Percentiles rank a stretch among this genome's conserved stretches.
Conservation (phyloP, 2,329 filamentous ascomycete species). For the Chaetothyriales sp. region DNA sequence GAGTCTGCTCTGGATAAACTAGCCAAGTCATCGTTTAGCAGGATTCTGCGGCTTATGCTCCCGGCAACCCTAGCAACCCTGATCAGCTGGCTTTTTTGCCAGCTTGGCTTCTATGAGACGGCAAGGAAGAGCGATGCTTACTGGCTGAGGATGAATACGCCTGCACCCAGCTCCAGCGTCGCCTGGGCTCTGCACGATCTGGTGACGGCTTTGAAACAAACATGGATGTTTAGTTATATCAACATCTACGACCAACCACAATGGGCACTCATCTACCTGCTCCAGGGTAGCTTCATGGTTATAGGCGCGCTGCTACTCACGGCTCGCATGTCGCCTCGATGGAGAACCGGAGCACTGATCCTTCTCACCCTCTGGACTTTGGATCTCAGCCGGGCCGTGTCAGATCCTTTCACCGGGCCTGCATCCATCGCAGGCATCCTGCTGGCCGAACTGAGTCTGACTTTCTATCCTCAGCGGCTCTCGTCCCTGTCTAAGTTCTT, state of each 20-base stretch:
- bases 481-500: slow-evolving; percentile 33
- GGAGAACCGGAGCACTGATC: slow-evolving; percentile 34
- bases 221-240: slow-evolving; percentile 35
- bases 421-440: slow-evolving; percentile 50
- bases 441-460: slow-evolving; percentile 35
- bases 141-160: slow-evolving; percentile 41
- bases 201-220: slow-evolving; percentile 32
- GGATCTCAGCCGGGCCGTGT: slow-evolving; percentile 24
- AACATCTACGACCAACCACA: slow-evolving; percentile 44
- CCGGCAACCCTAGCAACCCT: slow-evolving; percentile 41
- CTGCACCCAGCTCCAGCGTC: slow-evolving; percentile 28
- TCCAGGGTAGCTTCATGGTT: slow-evolving; percentile 40
- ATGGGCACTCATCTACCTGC: slow-evolving; percentile 42
- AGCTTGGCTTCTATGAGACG: slow-evolving; percentile 43
- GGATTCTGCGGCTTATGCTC: slow-evolving; percentile 43
- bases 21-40: slow-evolving; percentile 42
- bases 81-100: slow-evolving; percentile 40
- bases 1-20: slow-evolving; percentile 40
- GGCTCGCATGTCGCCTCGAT: slow-evolving; percentile 34
- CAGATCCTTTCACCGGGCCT: slow-evolving; percentile 32
- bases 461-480: slow-evolving; percentile 26
- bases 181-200: slow-evolving; percentile 31
- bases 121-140: slow-evolving; percentile 43
- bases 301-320: slow-evolving; percentile 40
- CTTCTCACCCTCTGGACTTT: slow-evolving; percentile 33